Evolutionary conservation across 2,329 filamentous ascomycete genomes (phyloP), one percentile per base, ranked within the genome.

Genomic region (Sporothrix sp.): DNA sequence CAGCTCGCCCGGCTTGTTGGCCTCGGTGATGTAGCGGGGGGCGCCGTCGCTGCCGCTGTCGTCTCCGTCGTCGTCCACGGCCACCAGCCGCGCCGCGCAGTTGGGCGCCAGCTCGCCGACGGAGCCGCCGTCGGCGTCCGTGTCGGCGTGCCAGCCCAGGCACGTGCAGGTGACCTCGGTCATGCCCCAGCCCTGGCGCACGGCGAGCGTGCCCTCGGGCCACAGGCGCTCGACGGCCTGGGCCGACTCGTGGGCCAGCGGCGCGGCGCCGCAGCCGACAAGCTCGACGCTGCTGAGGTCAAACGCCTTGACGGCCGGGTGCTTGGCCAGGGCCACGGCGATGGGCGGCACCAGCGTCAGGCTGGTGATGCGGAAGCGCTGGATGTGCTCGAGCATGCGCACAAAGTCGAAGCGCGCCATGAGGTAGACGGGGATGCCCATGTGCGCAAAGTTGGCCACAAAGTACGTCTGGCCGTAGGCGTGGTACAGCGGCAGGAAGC

Each of bases 131-230:
- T 66, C 27, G 2, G 61, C 56, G 4, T 65, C 67, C 5, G 60
- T 62, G 27, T 71, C 63, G 0, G 81, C 76, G 55, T 85, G 72
- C 75, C 81, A 89, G 7, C 73, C 73, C 11, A 85, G 73, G 16
- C 77, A 71, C 0, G 83, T 80, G 63, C 87, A 91, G 0, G 87
- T 93, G 3, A 76, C 68, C 63, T 93, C 87, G 1, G 87, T 93
- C 87, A 94, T 91, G 5, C 88, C 88, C 84, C 86, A 94, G 4
- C 86, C 87, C 65, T 91, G 87, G 61, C 70, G 68, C 11, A 75
- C 56, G 2, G 57, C 48, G 7, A 74, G 50, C 1, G 62, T 58
- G 3, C 61, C 56, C 49, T 2, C 64, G 65, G 71, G 80, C 81
- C 51, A 81, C 60, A 59, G 51, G 8, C 68, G 72, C 61, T 84